These are phyloP conservation scores for Calonectria hawksworthii DNA, from an alignment of 2,329 filamentous ascomycete genomes.

Conservation along the genomic window DNA sequence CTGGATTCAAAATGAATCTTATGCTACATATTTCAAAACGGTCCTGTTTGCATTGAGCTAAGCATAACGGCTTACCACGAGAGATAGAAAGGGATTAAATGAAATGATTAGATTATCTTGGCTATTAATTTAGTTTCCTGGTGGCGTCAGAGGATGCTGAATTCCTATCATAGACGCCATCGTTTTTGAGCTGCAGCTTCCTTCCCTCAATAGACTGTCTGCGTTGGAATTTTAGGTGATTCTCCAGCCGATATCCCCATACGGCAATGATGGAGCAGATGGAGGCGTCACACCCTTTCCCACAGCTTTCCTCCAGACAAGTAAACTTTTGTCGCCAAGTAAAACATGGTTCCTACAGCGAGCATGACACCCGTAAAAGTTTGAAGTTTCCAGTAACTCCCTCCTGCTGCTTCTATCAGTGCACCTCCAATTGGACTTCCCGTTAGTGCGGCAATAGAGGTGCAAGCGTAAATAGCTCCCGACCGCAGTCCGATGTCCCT, in stretches of 20 bases:
- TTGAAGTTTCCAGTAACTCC: conserved; percentile 1
- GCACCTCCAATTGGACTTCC: conserved; percentile 43
- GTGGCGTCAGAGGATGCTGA: too few relatives aligned
- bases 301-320: background rate
- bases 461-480: conserved; percentile 50
- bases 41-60: background rate
- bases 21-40: background rate
- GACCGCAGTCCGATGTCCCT: conserved; percentile 68
- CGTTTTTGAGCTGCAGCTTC: too few relatives aligned
- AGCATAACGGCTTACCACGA: background rate
- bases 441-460: conserved; percentile 33
- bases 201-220: too few relatives aligned
- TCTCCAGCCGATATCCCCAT: too few relatives aligned
- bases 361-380: conserved; percentile 8
- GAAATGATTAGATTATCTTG: background rate
- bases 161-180: too few relatives aligned
- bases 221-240: too few relatives aligned
- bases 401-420: conserved; percentile 12
- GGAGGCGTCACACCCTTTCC: background rate
- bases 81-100: background rate
- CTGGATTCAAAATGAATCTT: background rate
- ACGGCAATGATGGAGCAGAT: too few relatives aligned
- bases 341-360: conserved; percentile 9
- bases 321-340: conserved; percentile 5
- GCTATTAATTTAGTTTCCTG: background rate